Conservation (phyloP, 805 yeast genomes). For the Metschnikowia cubensis region DNA sequence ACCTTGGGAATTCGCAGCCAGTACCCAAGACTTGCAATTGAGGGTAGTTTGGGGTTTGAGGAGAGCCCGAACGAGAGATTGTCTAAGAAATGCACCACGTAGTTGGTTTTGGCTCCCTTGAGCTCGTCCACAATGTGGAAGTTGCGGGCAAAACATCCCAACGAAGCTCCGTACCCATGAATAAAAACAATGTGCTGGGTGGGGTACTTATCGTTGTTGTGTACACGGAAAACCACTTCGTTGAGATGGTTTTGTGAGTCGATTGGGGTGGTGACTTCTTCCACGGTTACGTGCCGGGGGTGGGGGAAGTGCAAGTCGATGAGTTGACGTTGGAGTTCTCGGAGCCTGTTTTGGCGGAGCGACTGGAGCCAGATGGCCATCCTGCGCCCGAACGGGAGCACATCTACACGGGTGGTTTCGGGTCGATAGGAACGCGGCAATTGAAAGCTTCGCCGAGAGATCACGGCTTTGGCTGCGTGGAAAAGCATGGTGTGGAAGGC, state of each 20-base stretch:
- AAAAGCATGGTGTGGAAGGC: not conserved
- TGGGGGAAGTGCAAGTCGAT: constrained; percentile 33
- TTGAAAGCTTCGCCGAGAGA: constrained; percentile 5
- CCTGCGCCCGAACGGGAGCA: constrained; percentile 12
- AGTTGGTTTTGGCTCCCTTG: constrained; percentile 29
- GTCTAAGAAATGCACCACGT: constrained; percentile 48
- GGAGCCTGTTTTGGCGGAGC: constrained; percentile 23
- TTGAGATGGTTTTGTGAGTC: constrained; percentile 32
- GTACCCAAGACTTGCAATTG: constrained; percentile 8
- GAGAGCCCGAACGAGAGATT: constrained; percentile 50
- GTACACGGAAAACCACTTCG: constrained; percentile 31
- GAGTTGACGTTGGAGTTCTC: constrained; percentile 31
- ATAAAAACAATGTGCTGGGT: constrained; percentile 46
- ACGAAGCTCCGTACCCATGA: constrained; percentile 56
- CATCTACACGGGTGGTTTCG: constrained; percentile 7
- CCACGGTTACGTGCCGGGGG: constrained; percentile 18
- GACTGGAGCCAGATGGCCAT: constrained; percentile 21
- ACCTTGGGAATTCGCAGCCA: constrained; percentile 19
- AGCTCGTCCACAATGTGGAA: constrained; percentile 38
- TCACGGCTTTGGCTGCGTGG: not conserved
- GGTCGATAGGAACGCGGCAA: constrained; percentile 12
- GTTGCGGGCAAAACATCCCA: constrained; percentile 55
- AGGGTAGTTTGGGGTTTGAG: constrained; percentile 36
- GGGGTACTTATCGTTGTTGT: constrained; percentile 19
- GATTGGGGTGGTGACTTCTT: constrained; percentile 18